Evolutionary conservation across 495 filamentous ascomycete genomes (phyloP), one percentile per base, ranked within the genome.

Genomic region (Penicillium canariense): DNA sequence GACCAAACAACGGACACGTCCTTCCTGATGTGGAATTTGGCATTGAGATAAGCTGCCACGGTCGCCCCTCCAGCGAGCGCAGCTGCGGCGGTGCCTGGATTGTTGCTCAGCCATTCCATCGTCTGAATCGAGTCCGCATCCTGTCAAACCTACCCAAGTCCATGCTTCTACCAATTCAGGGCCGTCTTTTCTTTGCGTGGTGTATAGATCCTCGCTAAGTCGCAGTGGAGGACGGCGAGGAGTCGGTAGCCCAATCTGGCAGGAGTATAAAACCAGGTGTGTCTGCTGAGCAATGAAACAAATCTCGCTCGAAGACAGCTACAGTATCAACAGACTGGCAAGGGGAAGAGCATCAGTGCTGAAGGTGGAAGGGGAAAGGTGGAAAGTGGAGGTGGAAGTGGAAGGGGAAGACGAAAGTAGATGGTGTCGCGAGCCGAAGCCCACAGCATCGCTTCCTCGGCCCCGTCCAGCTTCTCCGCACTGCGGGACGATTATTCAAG

Each of bases 21-120:
- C 61, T 89, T 84, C 27, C 61, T 53, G 44, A 91, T 52, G 61
- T 85, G 79, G 49, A 80, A 84, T 73, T 87, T 89, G 48, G 84
- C 88, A 56, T 91, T 82, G 42, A 89, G 71, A 63, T 92, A 92
- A 14, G 77, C 74, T 26, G 78, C 76, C 15, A 71, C 68, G 8
- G 81, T 80, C 2, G 70, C 61, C 5, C 68, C 69, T 20, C 68
- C 72, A 9, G 83, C 75, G 31, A 79, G 40, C 2, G 59, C 62
- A 30, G 65, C 65, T 39, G 60, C 62, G 15, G 59, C 54, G 22
- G 65, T 61, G 18, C 56, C 65, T 67, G 17, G 3, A 26, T 14
- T 5, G 1, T 15, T 11, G 25, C 10, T 30, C 2, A 30, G 14
- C 25, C 15, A 46, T 25, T 2, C 8, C 1, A 18, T 30, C n/a